phyloP scores from a whole-genome alignment of 2,329 filamentous ascomycete genomes.

The Paracoccidioides brasiliensis region DNA sequence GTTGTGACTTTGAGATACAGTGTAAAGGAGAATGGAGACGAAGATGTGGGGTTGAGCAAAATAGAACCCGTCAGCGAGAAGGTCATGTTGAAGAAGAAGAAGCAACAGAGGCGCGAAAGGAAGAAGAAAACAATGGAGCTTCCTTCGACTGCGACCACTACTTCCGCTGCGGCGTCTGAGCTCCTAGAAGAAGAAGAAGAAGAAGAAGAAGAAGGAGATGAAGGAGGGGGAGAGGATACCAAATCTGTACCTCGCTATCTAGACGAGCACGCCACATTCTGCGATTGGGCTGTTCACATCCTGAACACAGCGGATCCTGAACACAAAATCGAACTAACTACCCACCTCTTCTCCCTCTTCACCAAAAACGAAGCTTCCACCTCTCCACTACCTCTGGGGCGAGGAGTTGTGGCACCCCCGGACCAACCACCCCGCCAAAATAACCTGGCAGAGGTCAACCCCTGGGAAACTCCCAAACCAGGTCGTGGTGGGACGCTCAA shows the following conservation, averaged over 20 bases:
- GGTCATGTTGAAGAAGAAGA: conserved; percentile 35
- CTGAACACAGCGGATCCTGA: conserved; percentile 34
- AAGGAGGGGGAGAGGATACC: background rate
- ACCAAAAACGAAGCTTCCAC: conserved; percentile 26
- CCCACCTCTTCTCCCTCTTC: conserved; percentile 32
- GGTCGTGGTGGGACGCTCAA: conserved; percentile 33
- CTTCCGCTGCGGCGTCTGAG: background rate
- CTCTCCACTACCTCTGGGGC: conserved; percentile 32
- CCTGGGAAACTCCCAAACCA: conserved; percentile 29
- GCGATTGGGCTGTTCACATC: conserved; percentile 37
- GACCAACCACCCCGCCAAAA: conserved; percentile 30
- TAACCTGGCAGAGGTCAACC: conserved; percentile 26
- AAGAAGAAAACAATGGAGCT: background rate
- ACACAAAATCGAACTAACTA: conserved; percentile 36
- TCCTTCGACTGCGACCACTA: conserved; percentile 6
- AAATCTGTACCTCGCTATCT: conserved; percentile 20
- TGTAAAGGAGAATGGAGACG: conserved; percentile 10
- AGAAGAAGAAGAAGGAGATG: background rate
- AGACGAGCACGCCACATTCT: conserved; percentile 31
- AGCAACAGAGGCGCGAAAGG: conserved; percentile 13
- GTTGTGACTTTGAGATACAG: conserved; percentile 25
- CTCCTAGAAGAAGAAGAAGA: conserved; percentile 4
- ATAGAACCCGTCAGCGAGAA: conserved; percentile 36
- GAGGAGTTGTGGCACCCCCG: conserved; percentile 25
- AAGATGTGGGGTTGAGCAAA: conserved; percentile 17